Evolutionary conservation across 805 yeast species (phyloP).

Genomic region (Saccharomycopsis capsularis): DNA sequence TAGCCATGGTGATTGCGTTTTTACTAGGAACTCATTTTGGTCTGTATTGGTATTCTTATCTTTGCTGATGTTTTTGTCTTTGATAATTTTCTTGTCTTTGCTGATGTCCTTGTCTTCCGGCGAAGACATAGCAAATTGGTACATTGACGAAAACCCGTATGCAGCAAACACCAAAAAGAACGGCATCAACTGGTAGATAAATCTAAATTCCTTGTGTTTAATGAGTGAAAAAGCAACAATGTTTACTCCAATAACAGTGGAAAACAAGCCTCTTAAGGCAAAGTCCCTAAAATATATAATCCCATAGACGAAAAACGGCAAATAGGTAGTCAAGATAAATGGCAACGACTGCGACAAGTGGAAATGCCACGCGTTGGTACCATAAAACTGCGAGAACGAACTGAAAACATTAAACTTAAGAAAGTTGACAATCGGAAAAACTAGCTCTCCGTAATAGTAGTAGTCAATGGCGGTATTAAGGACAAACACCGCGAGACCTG

Average conservation of each 20-base stretch:
- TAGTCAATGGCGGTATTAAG: conserved; percentile 46
- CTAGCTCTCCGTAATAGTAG: conserved; percentile 47
- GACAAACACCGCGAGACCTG: conserved; percentile 27
- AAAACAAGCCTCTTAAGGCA: conserved; percentile 28
- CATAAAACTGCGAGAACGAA: conserved; percentile 75
- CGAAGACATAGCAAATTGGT: conserved; percentile 1
- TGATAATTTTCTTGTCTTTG: no score
- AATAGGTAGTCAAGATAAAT: conserved; percentile 53
- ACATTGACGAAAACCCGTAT: conserved; percentile 27
- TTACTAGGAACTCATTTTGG: not conserved
- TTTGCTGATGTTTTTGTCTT: no score
- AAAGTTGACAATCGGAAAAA: conserved; percentile 63
- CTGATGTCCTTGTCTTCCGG: not conserved
- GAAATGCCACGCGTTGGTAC: conserved; percentile 77
- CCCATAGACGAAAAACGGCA: conserved; percentile 56
- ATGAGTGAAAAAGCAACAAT: conserved; percentile 54
- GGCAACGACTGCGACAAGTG: conserved; percentile 82
- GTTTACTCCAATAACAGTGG: conserved; percentile 34
- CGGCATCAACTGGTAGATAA: conserved; percentile 81
- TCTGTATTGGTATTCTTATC: conserved; percentile 1
- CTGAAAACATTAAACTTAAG: conserved; percentile 70
- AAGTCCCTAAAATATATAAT: conserved; percentile 20
- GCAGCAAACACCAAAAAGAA: conserved; percentile 50
- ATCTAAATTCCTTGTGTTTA: conserved; percentile 86
- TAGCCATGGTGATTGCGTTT: not conserved